Base-by-base conservation (phyloP, 305 asterid genomes). In the Fraxinus dipetala region DNA sequence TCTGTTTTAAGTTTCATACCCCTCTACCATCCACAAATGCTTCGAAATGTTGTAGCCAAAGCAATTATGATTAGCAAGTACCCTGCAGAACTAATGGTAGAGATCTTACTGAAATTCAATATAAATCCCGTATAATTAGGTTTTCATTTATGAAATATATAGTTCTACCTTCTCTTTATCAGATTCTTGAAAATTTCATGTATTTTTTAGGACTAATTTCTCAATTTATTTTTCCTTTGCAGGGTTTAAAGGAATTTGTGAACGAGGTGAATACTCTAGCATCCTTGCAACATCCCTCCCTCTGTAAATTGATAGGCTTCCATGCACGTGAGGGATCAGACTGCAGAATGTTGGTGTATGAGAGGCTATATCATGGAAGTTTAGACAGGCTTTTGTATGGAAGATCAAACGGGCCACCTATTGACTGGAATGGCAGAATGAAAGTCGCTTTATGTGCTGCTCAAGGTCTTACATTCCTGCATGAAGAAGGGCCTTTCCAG, bases 401-500 rank as follows among this genome's bases (percentile, higher is more conserved):
- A 83, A 93, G 98, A 87, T 89, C 97, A 9, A 97, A 93, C 81
- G 98, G 98, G 72, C 98, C 99, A 26, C 99, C 98, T 2, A 86
- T 94, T 36, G 99, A 96, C 86, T 96, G 99, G 99, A 96, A 93
- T 89, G 90, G 97, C 82, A 91, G 99, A 86, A 93, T 90, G 94
- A 96, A 94, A 88, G 97, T 94, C 79, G 97, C 95, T 77, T 85
- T 90, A 32, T 94, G 98, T 89, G 98, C 98, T 74, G 98, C 99
- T 11, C 99, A 90, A 88, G 98, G 98, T 81, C 91, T 96, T 18
- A 96, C 99, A n/a, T 96, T 96, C 86, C 89, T 96, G 84, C 98
- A 96, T 9, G 99, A 96, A 89, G 99, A 96, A 89, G 99, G 99
- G 28, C 99, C 99, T 70, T 96, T 96, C 87, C 99, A 96, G 97